Base-by-base conservation (phyloP, 768 basidiomycete species). In the Kwoniella bestiolae region DNA sequence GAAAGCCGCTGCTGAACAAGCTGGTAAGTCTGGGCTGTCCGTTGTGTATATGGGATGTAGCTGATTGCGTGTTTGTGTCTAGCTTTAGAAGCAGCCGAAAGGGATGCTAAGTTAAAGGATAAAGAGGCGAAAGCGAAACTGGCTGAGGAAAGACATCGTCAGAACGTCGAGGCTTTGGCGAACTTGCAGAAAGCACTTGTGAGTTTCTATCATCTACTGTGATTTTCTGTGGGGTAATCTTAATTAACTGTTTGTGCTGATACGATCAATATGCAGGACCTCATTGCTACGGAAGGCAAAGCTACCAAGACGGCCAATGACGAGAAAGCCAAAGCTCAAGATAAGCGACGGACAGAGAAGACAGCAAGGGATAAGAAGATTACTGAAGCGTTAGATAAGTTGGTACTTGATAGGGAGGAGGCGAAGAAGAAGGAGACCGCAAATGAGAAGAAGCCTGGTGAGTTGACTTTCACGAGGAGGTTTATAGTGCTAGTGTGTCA, bases 401-500 rank as follows among this genome's bases (percentile, higher is more conserved):
- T 81, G 25, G 66, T 78, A 23, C 65, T 63, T 3, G 75, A 75
- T 25, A 65, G 68, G 14, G 78, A 79, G 23, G 73, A 74, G 44
- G 70, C 68, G 31, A 79, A 81, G 74, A 81, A 78, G 69, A 73
- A 74, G 61, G 67, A 69, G 18, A 68, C 73, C 7, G 67, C 67
- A 12, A 76, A 78, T 47, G 75, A 73, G 52, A 81, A 79, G 72
- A 81, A 81, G 67, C 78, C 78, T 47, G 80, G 71, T 67, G 44
- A 55, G 69, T 63, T 41, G 8, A 14, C 12, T 16, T 18, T 16
- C 18, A 41, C 38, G 12, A 50, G 4, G 49, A 21, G 21, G 3
- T 23, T 25, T 4, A 25, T 18, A 0, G 6, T 7, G 28, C 12
- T 21, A 21, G 23, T 21, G 14, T 50, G 49, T 25, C 32, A 5